Evolutionary conservation across 2,329 filamentous ascomycete genomes (phyloP), one percentile per base, ranked within the genome.

Genomic region (Talaromyces marneffei): DNA sequence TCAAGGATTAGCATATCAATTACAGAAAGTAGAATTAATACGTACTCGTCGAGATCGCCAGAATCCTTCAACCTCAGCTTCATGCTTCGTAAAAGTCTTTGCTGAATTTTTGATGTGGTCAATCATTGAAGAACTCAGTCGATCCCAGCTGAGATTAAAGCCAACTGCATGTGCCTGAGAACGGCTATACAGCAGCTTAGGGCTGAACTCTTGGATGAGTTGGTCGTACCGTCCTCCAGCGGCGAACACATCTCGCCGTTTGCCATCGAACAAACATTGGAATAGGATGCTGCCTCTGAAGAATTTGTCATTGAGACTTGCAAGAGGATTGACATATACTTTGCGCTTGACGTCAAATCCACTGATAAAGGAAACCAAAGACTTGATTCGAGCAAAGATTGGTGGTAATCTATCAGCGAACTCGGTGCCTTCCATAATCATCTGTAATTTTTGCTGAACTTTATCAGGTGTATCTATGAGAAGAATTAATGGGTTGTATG

Each of bases 171-270:
- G 91, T 20, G 86, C 85, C 68, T 87, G 86, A 60, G 85, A 81
- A 46, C 83, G 79, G 61, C 83, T 83, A 25, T 81, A 82, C 42
- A 85, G 81, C 44, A 86, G 83, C 65, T 86, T 88, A 4, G 90
- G 89, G 8, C 87, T 85, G 70, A 95, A 90, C 63, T 95, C 90
- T 71, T 87, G 87, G 65, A 99, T 93, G 20, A 99, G 79, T 53
- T 86, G 86, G 72, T 99, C 95, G 72, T 99, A 99, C 54, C 94
- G 86, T 2, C 94, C 94, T 56, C 95, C 94, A 33, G 92, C 94
- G 5, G 93, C 94, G 70, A 97, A 91, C 0, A 97, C 90, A 67
- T 94, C 89, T 67, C 80, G 79, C 63, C 85, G 87, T 64, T 88
- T 84, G 72, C 91, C 95, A 72, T 97, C 93, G 65, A 92, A 91